Percentiles rank a stretch among this genome's conserved stretches.
These are phyloP conservation scores for Ogataea degrootiae DNA, from an alignment of 805 yeast species.

Conservation along the genomic window DNA sequence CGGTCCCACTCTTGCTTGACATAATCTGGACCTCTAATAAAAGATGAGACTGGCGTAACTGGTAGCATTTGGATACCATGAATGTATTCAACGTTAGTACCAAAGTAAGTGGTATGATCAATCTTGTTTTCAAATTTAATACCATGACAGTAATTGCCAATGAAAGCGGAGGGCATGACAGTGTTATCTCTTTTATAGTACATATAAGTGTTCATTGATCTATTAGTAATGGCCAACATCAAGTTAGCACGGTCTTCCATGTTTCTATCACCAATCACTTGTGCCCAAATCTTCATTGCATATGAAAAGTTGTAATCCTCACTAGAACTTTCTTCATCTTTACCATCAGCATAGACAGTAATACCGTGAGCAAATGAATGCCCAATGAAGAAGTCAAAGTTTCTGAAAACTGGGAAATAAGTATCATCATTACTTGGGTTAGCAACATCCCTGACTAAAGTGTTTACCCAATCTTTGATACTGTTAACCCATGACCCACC, in stretches of 20 bases:
- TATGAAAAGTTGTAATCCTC: slow-evolving; percentile 64
- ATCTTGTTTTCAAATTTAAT: slow-evolving; percentile 63
- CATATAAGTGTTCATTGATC: slow-evolving; percentile 49
- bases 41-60: slow-evolving; percentile 60
- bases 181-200: slow-evolving; percentile 41
- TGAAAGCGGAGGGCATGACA: slow-evolving; percentile 42
- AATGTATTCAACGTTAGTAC: slow-evolving; percentile 49
- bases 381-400: slow-evolving; percentile 63
- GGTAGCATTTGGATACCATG: slow-evolving; percentile 79
- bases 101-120: slow-evolving; percentile 65
- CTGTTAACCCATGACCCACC: slow-evolving; percentile 47
- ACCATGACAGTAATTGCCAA: slow-evolving; percentile 56
- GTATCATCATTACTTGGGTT: slow-evolving; percentile 48
- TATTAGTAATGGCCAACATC: slow-evolving; percentile 48
- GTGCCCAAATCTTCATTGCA: slow-evolving; percentile 66
- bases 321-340: slow-evolving; percentile 60
- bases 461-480: slow-evolving; percentile 52
- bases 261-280: slow-evolving; percentile 43
- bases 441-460: slow-evolving; percentile 58
- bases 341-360: slow-evolving; percentile 52
- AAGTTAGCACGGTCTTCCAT: slow-evolving; percentile 52
- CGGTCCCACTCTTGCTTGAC: slow-evolving; percentile 65
- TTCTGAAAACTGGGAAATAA: slow-evolving; percentile 56
- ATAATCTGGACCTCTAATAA: slow-evolving; percentile 50
- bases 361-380: slow-evolving; percentile 70